Conservation (phyloP, 352 stramenopile species). For the Elongisporangium prolatum region DNA sequence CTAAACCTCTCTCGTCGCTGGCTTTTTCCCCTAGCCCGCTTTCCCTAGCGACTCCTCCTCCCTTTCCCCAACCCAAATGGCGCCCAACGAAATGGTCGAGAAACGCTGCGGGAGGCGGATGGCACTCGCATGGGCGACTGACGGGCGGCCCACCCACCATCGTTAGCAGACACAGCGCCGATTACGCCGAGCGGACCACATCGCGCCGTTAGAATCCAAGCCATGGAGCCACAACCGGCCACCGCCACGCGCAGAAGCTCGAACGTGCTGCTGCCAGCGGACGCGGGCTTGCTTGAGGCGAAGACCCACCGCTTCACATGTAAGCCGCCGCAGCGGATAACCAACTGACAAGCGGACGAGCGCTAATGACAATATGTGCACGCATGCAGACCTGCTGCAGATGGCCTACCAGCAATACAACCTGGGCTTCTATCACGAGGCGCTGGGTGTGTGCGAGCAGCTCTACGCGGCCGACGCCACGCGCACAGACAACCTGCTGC, state of each 20-base stretch:
- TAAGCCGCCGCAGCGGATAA: conserved; percentile 21
- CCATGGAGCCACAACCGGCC: not conserved
- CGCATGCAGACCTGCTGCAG: conserved; percentile 62
- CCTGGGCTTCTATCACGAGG: conserved; percentile 87
- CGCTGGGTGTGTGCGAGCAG: conserved; percentile 78
- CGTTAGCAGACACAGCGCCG: not conserved
- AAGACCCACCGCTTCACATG: conserved; percentile 60
- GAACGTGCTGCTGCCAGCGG: not conserved
- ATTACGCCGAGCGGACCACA: not conserved
- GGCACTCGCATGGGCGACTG: not conserved
- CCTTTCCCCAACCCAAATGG: not conserved
- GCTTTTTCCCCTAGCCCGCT: not conserved
- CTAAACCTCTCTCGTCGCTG: not conserved
- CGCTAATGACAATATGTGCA: not conserved
- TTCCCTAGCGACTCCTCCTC: not conserved
- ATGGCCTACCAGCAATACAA: conserved; percentile 82
- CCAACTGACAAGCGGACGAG: not conserved
- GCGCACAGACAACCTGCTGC: conserved; percentile 89
- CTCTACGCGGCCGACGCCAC: conserved; percentile 86
- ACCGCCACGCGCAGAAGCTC: not conserved
- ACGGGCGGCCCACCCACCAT: conserved; percentile 1
- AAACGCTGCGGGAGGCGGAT: not conserved
- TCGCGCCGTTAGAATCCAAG: conserved; percentile 1
- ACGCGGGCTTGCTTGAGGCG: conserved; percentile 29
- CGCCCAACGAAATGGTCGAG: not conserved